phyloP scores from a whole-genome alignment of 768 basidiomycete genomes.

The Cyclocybe aegerita region DNA sequence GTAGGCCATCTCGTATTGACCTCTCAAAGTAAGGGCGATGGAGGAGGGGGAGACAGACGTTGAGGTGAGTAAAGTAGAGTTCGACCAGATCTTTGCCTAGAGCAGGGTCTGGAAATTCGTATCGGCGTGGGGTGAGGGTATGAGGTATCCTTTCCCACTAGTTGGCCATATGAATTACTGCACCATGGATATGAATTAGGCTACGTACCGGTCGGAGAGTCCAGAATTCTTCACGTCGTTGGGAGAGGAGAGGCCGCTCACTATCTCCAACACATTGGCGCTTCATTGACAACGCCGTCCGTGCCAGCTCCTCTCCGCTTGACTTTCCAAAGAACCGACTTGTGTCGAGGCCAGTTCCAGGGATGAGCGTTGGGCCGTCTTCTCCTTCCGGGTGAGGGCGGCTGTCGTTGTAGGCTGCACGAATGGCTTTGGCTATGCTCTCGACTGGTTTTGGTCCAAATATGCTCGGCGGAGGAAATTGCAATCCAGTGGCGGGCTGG shows the following conservation, averaged over 20 bases:
- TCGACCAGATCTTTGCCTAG: constrained; percentile 13
- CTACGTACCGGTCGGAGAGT: constrained; percentile 1
- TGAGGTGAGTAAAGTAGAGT: constrained; percentile 54
- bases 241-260: constrained; percentile 22
- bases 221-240: constrained; percentile 11
- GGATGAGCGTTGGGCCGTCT: too few species aligned
- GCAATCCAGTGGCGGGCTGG: too few species aligned
- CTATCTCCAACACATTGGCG: constrained; percentile 32
- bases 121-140: constrained; percentile 12
- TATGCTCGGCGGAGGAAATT: too few species aligned
- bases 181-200: too few species aligned
- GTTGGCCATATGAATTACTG: too few species aligned
- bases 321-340: constrained; percentile 43
- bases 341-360: too few species aligned
- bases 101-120: constrained; percentile 34
- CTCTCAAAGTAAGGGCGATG: constrained; percentile 64
- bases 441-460: too few species aligned
- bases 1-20: constrained; percentile 41
- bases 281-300: constrained; percentile 50
- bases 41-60: constrained; percentile 56
- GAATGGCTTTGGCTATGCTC: too few species aligned
- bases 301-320: constrained; percentile 41
- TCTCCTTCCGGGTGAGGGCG: too few species aligned
- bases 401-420: too few species aligned
- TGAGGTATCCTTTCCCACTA: not conserved